Percentiles rank a stretch among this genome's conserved stretches.
Evolutionary conservation across 176 grass and related monocot species (phyloP).

Genomic region (Secale cereale): DNA sequence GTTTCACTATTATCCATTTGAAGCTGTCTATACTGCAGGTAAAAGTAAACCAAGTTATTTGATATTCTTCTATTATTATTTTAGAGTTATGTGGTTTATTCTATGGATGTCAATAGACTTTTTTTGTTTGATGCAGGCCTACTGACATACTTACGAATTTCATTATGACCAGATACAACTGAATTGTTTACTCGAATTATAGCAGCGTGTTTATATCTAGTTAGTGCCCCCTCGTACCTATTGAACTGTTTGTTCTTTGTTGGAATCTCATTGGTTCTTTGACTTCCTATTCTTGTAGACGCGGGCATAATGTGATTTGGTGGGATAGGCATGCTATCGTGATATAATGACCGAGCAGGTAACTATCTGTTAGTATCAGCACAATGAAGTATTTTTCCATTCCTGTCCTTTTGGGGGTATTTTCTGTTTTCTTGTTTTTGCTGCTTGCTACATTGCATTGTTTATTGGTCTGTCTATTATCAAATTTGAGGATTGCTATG

Average conservation of each 20-base stretch:
- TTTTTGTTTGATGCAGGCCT: neutral
- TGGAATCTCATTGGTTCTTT: no score
- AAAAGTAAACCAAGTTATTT: neutral
- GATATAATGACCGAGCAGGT: neutral
- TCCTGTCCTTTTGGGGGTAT: neutral
- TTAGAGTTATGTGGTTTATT: neutral
- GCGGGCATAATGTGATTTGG: neutral
- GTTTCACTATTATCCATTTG: neutral
- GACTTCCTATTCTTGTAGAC: no score
- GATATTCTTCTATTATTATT: neutral
- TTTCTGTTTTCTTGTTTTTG: neutral
- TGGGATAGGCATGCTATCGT: neutral
- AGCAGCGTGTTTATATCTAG: no score
- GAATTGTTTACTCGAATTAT: no score
- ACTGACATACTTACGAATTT: neutral
- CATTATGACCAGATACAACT: no score
- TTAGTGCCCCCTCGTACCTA: no score
- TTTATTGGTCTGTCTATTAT: neutral
- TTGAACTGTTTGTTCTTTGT: no score
- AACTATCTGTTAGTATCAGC: neutral
- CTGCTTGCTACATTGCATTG: neutral
- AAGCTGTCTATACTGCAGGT: neutral
- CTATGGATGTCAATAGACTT: neutral
- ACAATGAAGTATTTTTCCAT: neutral
- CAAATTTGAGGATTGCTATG: neutral